Evolutionary conservation across 2,329 filamentous ascomycete species (phyloP).

Genomic region (Fusarium sp.): DNA sequence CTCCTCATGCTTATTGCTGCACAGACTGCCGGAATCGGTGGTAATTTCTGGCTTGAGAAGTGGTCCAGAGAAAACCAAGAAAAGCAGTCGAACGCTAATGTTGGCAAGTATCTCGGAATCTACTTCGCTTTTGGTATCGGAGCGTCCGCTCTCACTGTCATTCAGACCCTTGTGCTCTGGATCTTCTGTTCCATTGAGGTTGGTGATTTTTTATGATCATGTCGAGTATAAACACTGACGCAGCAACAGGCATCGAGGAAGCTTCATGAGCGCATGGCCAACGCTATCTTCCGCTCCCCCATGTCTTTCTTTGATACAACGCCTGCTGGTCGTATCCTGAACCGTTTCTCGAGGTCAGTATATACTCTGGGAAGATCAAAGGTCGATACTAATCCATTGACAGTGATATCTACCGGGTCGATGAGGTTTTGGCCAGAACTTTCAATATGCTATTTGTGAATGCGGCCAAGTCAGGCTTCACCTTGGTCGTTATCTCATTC

Average conservation of each 20-base stretch:
- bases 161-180: constrained; percentile 96
- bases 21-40: constrained; percentile 84
- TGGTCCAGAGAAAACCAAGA: constrained; percentile 86
- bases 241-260: constrained; percentile 83
- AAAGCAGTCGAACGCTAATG: constrained; percentile 73
- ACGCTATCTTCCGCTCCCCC: constrained; percentile 94
- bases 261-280: constrained; percentile 96
- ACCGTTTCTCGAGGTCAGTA: constrained; percentile 88
- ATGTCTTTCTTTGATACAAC: constrained; percentile 99
- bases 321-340: constrained; percentile 93
- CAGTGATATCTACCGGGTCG: constrained; percentile 82
- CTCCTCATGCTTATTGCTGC: constrained; percentile 78
- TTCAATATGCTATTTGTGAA: constrained; percentile 97
- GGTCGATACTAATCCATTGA: constrained; percentile 37
- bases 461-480: constrained; percentile 79
- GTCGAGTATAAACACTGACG: constrained; percentile 5
- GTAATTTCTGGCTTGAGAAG: constrained; percentile 90
- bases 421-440: constrained; percentile 92
- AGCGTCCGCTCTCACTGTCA: constrained; percentile 82
- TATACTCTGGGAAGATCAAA: background rate
- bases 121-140: constrained; percentile 97
- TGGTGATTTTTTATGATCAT: constrained; percentile 39
- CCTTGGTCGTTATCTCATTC: constrained; percentile 83
- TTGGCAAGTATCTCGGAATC: constrained; percentile 92
- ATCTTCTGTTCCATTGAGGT: constrained; percentile 99